These are phyloP conservation scores for Rossbeevera mucosa DNA, from an alignment of 768 basidiomycete species.

Conservation along the genomic window DNA sequence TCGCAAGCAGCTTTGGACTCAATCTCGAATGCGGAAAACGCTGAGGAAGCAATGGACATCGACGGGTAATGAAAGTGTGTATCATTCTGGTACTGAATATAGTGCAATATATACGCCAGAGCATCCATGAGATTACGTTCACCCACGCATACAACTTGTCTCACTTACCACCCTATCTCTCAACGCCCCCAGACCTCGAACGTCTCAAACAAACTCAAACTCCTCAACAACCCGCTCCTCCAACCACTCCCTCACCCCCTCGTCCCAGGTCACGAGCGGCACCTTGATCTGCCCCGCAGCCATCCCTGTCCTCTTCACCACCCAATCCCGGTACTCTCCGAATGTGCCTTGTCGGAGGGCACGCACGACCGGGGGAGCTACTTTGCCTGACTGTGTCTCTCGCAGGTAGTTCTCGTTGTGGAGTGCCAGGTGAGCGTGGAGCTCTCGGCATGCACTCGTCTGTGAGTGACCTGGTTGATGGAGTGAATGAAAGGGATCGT, in stretches of 20 bases:
- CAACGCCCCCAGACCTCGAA: too few relatives aligned
- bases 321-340: conserved; percentile 20
- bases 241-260: conserved; percentile 13
- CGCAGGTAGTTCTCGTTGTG: conserved; percentile 18
- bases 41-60: too few relatives aligned
- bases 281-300: conserved; percentile 21
- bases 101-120: too few relatives aligned
- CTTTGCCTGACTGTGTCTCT: conserved; percentile 6
- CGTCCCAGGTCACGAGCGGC: conserved; percentile 14
- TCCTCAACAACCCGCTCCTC: conserved; percentile 13
- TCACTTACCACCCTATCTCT: too few relatives aligned
- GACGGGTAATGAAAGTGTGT: too few relatives aligned
- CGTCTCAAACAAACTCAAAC: neutral
- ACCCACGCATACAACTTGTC: too few relatives aligned
- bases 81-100: too few relatives aligned
- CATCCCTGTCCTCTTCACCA: conserved; percentile 10
- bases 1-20: too few relatives aligned
- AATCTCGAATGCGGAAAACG: too few relatives aligned
- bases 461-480: conserved; percentile 1
- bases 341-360: conserved; percentile 19
- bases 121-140: too few relatives aligned
- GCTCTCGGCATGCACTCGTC: neutral
- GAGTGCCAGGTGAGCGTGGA: conserved; percentile 6
- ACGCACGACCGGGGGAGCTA: conserved; percentile 11
- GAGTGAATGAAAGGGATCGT: too few relatives aligned